phyloP scores from a whole-genome alignment of 2,329 filamentous ascomycete species.

The Ceratocystis diversiconidia region DNA sequence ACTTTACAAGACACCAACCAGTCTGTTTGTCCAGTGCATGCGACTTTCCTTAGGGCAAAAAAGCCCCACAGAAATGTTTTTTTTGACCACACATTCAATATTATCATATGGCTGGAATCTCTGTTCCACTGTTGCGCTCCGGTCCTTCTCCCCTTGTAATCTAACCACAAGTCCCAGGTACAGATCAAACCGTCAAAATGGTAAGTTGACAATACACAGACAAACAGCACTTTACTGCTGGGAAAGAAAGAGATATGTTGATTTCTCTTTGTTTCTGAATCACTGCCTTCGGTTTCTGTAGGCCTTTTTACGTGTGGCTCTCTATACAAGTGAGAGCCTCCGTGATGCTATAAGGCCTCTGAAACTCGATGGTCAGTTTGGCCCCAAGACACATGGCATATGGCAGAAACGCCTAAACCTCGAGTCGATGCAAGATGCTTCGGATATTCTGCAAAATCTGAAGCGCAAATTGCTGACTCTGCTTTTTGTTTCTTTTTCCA shows the following conservation, averaged over 20 bases:
- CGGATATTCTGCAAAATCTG: slow-evolving; percentile 53
- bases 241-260: neutral
- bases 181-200: slow-evolving; percentile 46
- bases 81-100: slow-evolving; percentile 22
- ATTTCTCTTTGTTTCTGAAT: slow-evolving; percentile 5
- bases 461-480: slow-evolving; percentile 99
- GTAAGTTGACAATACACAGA: slow-evolving; percentile 40
- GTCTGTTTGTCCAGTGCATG: slow-evolving; percentile 21
- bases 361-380: slow-evolving; percentile 15
- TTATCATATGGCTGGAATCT: slow-evolving; percentile 24
- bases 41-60: slow-evolving; percentile 28
- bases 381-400: slow-evolving; percentile 16
- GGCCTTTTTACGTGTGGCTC: neutral
- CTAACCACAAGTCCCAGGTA: slow-evolving; percentile 17
- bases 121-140: slow-evolving; percentile 20
- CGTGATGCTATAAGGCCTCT: neutral
- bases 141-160: slow-evolving; percentile 27
- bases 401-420: slow-evolving; percentile 32
- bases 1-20: slow-evolving; percentile 21
- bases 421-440: slow-evolving; percentile 98
- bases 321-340: neutral
- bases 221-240: neutral
- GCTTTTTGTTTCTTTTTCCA: slow-evolving; percentile 35
- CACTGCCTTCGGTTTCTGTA: neutral
- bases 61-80: slow-evolving; percentile 28